Base-by-base conservation (phyloP, 2,329 filamentous ascomycete genomes). In the Chrysoporthe deuterocubensis region DNA sequence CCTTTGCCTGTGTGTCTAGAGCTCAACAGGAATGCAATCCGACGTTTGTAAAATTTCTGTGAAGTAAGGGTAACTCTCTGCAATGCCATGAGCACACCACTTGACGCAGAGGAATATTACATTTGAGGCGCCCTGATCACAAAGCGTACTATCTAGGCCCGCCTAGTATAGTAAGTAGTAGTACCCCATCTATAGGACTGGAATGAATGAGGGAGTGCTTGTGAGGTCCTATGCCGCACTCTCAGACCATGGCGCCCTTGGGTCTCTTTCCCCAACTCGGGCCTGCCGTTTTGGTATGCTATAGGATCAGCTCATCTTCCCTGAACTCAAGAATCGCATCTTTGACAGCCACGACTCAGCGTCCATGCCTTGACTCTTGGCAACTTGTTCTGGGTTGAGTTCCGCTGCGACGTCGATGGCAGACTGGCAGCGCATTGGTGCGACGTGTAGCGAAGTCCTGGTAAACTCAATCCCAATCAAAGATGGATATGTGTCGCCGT, bases 391-490 rank as follows among this genome's bases (percentile, higher is more conserved):
- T 32, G 21, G 14, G 14, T 14, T 52, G 50, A 26, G 21, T 52
- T 32, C 21, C 50, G 50, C 14, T 32, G 21, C 50, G 21, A 52
- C 21, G 4, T 26, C 1, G 37, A 26, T 26, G 26, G 26, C 26
- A 13, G 48, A 13, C 21, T 52, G 48, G n/a, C 48, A 8, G 48
- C 14, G 44, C 18, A 46, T 46, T n/a, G 44, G 44, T 46, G 16
- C 4, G 44, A 46, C 44, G 48, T 9, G n/a, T 26, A 26, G 26
- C n/a, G 48, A 52, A 9, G 50, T 52, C 57, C 21, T 32, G 57
- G n/a, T 18, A 44, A 59, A 59, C 57, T 43, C 37, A 59, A 59
- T 59, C 26, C 56, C n/a, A 16, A 34, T 40, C n/a, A 3, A 42
- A 59, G 50, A 32, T 21, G 21, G 32, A 32, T 50, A 13, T 32